Conservation (phyloP, 768 basidiomycete species). For the Boletus reticulatus region DNA sequence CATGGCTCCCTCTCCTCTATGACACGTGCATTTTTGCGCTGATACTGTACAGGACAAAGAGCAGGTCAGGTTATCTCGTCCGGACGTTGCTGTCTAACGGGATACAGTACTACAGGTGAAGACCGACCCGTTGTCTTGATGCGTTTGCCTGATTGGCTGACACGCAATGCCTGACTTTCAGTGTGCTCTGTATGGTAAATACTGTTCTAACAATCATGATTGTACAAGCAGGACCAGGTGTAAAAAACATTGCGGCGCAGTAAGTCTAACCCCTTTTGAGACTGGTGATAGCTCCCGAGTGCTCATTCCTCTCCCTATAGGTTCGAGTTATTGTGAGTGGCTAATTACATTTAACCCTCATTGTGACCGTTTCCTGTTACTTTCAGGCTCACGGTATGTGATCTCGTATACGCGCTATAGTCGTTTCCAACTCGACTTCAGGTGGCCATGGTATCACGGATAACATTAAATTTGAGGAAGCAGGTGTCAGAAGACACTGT, state of each 20-base stretch:
- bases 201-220: constrained; percentile 41
- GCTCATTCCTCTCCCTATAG: constrained; percentile 11
- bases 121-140: not conserved
- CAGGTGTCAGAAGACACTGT: constrained; percentile 3
- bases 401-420: not conserved
- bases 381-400: constrained; percentile 15
- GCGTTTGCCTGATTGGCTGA: not conserved
- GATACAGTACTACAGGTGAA: constrained; percentile 35
- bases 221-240: constrained; percentile 21
- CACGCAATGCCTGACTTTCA: constrained; percentile 10
- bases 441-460: constrained; percentile 69
- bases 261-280: not conserved
- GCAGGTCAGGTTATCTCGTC: constrained; percentile 18
- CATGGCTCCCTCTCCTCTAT: constrained; percentile 41
- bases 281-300: not conserved
- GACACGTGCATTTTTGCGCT: constrained; percentile 37
- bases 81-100: constrained; percentile 32
- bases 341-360: constrained; percentile 15
- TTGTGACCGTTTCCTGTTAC: constrained; percentile 34
- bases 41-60: constrained; percentile 31
- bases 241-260: constrained; percentile 40
- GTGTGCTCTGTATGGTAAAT: constrained; percentile 39
- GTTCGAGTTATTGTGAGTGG: constrained; percentile 40
- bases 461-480: constrained; percentile 59
- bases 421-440: constrained; percentile 16